Percentiles rank a stretch among this genome's conserved stretches.
phyloP scores from a whole-genome alignment of 2,329 filamentous ascomycete genomes.

The Fusarium dimerum region DNA sequence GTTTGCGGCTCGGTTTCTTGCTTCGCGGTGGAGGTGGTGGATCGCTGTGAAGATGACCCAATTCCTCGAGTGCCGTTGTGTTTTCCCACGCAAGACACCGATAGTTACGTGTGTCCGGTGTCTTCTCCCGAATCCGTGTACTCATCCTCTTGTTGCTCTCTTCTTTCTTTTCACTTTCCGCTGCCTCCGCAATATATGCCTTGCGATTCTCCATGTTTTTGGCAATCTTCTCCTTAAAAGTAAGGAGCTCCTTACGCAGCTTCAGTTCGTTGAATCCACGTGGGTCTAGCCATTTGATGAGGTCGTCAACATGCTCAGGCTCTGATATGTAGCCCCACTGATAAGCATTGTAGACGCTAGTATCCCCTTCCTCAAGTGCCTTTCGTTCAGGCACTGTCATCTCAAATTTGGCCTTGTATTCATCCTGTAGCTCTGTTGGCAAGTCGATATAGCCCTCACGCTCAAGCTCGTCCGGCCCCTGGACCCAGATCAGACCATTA shows the following conservation, averaged over 20 bases:
- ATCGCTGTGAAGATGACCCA: constrained; percentile 59
- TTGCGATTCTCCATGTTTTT: constrained; percentile 80
- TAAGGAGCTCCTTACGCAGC: constrained; percentile 80
- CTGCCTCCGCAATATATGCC: constrained; percentile 58
- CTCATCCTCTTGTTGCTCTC: constrained; percentile 46
- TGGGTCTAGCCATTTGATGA: constrained; percentile 86
- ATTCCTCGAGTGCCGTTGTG: constrained; percentile 56
- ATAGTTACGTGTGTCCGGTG: constrained; percentile 48
- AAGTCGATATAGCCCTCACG: constrained; percentile 84
- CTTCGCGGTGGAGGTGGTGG: constrained; percentile 52
- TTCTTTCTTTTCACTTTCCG: constrained; percentile 41
- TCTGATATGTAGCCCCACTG: constrained; percentile 95
- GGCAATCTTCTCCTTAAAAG: constrained; percentile 74
- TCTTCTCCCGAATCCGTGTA: constrained; percentile 46
- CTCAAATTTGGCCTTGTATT: constrained; percentile 75
- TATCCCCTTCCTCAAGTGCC: constrained; percentile 78
- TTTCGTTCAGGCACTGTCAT: constrained; percentile 87
- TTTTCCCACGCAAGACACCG: constrained; percentile 59
- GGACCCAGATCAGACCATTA: constrained; percentile 94
- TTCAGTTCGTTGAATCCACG: constrained; percentile 85
- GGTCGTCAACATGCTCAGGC: constrained; percentile 71
- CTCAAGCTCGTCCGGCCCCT: constrained; percentile 90
- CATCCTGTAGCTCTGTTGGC: constrained; percentile 66
- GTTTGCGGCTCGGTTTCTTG: constrained; percentile 54
- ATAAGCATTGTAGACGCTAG: constrained; percentile 71